These are phyloP conservation scores for Wilcoxina mikolae DNA, from an alignment of 495 filamentous ascomycete species.

Conservation along the genomic window DNA sequence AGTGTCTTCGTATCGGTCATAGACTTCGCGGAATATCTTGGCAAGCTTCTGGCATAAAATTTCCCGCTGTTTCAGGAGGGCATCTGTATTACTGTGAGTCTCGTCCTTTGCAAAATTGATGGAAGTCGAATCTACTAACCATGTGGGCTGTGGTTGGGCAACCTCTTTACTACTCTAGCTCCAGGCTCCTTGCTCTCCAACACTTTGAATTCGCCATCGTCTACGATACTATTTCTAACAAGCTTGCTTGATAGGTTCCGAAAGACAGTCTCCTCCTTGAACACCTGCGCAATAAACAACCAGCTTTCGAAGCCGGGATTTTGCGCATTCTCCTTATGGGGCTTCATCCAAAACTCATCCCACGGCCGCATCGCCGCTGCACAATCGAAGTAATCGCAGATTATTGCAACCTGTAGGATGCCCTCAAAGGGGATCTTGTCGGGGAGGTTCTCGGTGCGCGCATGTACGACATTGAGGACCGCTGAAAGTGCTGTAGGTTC, in stretches of 20 bases:
- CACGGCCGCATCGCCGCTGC: slow-evolving; percentile 7
- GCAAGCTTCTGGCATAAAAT: not conserved
- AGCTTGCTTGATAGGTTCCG: not conserved
- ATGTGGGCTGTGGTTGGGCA: not conserved
- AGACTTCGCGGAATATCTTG: not conserved
- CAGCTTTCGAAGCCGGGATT: not conserved
- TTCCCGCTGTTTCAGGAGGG: not conserved
- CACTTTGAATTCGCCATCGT: not conserved
- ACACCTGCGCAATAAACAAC: not conserved
- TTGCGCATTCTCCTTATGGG: not conserved
- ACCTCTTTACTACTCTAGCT: too few relatives aligned
- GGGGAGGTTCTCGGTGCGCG: not conserved
- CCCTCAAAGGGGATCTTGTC: slow-evolving; percentile 10
- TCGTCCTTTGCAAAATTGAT: not conserved
- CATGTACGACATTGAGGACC: not conserved
- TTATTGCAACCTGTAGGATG: slow-evolving; percentile 12
- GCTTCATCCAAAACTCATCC: slow-evolving; percentile 13
- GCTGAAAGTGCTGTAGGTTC: not conserved
- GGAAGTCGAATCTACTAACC: not conserved
- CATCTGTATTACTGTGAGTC: not conserved
- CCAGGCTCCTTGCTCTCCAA: not conserved
- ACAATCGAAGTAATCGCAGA: slow-evolving; percentile 26
- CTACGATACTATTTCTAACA: not conserved
- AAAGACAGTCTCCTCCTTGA: not conserved
- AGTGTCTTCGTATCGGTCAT: not conserved